These are phyloP conservation scores for Agaricales sp. DNA, from an alignment of 1,284 basidiomycete species.

Conservation along the genomic window DNA sequence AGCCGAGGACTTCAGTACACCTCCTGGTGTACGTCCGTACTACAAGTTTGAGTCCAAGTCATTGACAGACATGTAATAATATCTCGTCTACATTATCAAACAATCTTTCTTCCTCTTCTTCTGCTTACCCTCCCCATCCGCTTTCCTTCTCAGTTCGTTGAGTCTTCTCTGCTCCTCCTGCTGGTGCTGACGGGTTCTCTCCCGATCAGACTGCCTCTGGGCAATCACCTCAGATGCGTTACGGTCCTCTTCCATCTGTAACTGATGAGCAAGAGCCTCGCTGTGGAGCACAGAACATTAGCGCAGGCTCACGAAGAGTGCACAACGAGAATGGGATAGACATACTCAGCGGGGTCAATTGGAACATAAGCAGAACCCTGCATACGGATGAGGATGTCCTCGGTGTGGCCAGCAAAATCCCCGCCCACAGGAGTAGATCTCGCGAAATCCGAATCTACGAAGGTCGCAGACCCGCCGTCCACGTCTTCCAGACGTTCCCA, in stretches of 20 bases:
- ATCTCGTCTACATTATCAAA: neutral
- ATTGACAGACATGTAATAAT: neutral
- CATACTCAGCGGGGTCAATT: neutral
- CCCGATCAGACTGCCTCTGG: neutral
- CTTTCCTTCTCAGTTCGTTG: neutral
- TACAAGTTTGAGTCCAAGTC: too few species aligned
- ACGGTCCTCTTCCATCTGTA: slow-evolving; percentile 9
- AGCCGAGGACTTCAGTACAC: too few species aligned
- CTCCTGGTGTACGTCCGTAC: too few species aligned
- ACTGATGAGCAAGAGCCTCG: slow-evolving; percentile 27
- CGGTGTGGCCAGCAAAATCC: slow-evolving; percentile 76
- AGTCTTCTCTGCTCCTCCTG: neutral
- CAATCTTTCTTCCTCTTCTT: neutral
- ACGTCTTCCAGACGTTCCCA: slow-evolving; percentile 89
- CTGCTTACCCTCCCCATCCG: neutral
- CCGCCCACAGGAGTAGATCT: slow-evolving; percentile 63
- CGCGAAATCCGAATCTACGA: slow-evolving; percentile 63
- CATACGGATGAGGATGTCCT: neutral
- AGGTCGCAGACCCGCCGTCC: slow-evolving; percentile 66
- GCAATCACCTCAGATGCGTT: neutral
- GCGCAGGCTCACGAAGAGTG: neutral
- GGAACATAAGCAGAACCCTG: neutral
- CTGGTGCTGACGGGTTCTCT: neutral
- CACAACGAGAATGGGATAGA: neutral
- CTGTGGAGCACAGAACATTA: neutral